Conservation (phyloP, 73 alveolate genomes). For the Paramecium sonneborni region DNA sequence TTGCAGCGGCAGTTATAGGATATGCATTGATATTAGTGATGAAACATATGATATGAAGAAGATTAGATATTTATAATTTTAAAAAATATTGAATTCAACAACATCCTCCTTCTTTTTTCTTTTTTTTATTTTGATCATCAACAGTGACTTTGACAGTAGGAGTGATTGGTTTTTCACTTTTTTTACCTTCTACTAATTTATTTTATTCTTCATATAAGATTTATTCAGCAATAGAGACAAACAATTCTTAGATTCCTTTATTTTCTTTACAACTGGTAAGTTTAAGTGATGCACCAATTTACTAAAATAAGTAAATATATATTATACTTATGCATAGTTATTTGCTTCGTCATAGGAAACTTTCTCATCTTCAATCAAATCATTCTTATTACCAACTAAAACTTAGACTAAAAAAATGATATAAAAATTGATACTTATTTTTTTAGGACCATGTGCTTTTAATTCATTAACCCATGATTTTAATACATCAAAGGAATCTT, state of each 20-base stretch:
- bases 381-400: constrained; percentile 58
- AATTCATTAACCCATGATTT: constrained; percentile 62
- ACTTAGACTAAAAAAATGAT: constrained; percentile 32
- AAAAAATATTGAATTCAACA: neutral
- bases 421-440: constrained; percentile 30
- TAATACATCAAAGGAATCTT: constrained; percentile 50
- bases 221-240: constrained; percentile 22
- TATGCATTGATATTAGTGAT: neutral
- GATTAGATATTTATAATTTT: neutral
- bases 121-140: neutral
- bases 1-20: neutral
- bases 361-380: constrained; percentile 57
- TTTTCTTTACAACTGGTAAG: constrained; percentile 39
- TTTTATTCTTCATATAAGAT: neutral
- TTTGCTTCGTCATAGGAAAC: constrained; percentile 65
- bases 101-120: neutral
- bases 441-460: constrained; percentile 61
- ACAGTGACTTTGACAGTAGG: neutral
- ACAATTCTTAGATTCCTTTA: constrained; percentile 20
- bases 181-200: neutral
- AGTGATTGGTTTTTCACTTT: neutral
- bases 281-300: constrained; percentile 26
- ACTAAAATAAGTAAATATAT: neutral
- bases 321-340: constrained; percentile 45
- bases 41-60: neutral